phyloP scores from a whole-genome alignment of 2,329 filamentous ascomycete species.

The Pyrenochaeta sp. region DNA sequence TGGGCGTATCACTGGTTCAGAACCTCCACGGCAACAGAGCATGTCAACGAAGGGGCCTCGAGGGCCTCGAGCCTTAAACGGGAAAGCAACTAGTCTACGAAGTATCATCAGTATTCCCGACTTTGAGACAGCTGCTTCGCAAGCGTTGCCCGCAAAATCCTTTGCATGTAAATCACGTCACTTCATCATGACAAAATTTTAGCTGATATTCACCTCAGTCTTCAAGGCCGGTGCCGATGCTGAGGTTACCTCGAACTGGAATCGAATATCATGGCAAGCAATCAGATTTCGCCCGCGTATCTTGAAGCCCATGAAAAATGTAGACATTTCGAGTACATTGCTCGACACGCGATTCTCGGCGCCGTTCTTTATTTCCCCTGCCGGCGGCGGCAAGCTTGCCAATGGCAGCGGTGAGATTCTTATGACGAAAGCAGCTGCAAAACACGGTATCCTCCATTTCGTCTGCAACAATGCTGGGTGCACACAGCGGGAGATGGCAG shows the following conservation, averaged over 20 bases:
- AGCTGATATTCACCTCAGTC: not conserved
- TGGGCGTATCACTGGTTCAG: not conserved
- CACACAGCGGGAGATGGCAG: constrained; percentile 21
- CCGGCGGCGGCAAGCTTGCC: constrained; percentile 31
- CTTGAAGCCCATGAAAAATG: constrained; percentile 45
- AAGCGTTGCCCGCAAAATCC: not conserved
- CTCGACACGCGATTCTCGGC: constrained; percentile 42
- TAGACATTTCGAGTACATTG: constrained; percentile 36
- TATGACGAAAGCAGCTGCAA: constrained; percentile 25
- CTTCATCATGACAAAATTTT: not conserved
- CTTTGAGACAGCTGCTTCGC: not conserved
- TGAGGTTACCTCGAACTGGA: not conserved
- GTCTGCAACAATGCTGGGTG: constrained; percentile 35
- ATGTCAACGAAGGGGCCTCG: not conserved
- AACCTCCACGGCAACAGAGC: not conserved
- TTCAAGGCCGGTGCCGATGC: not conserved
- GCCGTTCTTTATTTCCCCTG: constrained; percentile 40
- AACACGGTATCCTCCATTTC: constrained; percentile 31
- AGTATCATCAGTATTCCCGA: not conserved
- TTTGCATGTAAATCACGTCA: not conserved
- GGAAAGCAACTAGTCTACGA: not conserved
- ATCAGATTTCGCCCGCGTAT: constrained; percentile 33
- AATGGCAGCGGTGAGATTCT: constrained; percentile 36
- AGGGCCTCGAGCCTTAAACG: not conserved
- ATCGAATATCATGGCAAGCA: not conserved